Base-by-base conservation (phyloP, 2,329 filamentous ascomycete genomes). In the Ophiostoma angusticollis region DNA sequence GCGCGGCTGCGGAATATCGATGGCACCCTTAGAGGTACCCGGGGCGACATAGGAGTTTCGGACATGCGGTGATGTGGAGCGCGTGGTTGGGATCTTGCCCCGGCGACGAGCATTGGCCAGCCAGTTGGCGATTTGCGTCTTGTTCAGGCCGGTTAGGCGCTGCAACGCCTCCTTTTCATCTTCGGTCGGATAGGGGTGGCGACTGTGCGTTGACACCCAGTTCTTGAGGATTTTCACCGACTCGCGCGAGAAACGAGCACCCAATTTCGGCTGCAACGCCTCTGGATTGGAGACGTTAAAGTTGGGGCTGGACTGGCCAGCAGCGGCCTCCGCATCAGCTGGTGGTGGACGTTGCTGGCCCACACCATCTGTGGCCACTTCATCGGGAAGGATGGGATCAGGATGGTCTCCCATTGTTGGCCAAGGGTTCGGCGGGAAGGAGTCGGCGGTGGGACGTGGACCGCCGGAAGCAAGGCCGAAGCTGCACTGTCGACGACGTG, bases 61-160 rank as follows among this genome's bases (percentile, higher is more conserved):
- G 32, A 79, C 62, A 48, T 79, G 74, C 1, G 84, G 82, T 5
- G 84, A 87, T 14, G 70, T 74, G 22, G 74, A 76, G 46, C 79
- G 70, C 33, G 74, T 75, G 2, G 73, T 66, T 34, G 78, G 74
- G 39, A 81, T 76, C 62, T 93, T 94, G 50, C 83, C 79, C 45
- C 86, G 72, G 41, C 86, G 75, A 31, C 86, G 77, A 41, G 85
- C 85, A 58, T 94, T 94, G 43, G 86, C 86, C 33, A 94, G 74
- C 86, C 86, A 94, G 55, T 93, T 93, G 9, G 79, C 80, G 50
- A 94, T 89, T 53, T 95, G 87, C 12, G 71, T 80, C 51, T 84
- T 76, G 55, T 76, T 86, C 29, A 95, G 67, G 7, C 85, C 84
- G 1, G 86, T 94, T 50, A 81, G 72, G 33, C 72, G 69, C 57